These are phyloP conservation scores for Solanum megistacrolobum DNA, from an alignment of 257 asterid genomes.

Conservation along the genomic window DNA sequence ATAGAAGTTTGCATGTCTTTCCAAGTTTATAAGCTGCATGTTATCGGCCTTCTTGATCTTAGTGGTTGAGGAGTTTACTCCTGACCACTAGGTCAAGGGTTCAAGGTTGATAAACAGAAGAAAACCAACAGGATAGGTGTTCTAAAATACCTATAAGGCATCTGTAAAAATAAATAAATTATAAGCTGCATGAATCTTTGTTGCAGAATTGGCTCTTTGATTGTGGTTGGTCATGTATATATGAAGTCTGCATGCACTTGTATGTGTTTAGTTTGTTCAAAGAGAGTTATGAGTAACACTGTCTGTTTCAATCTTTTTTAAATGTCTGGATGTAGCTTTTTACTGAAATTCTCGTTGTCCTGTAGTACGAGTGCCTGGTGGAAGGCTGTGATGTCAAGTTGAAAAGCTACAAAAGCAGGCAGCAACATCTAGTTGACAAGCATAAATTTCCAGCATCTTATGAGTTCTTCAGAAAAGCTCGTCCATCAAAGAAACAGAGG, in stretches of 20 bases:
- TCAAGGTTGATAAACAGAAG: not conserved
- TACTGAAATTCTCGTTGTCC: not conserved
- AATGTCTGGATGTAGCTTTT: not conserved
- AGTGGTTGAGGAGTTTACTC: not conserved
- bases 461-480: constrained; percentile 75
- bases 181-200: not conserved
- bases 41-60: not conserved
- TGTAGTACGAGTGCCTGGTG: constrained; percentile 89
- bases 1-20: not conserved
- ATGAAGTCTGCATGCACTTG: not conserved
- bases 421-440: constrained; percentile 83
- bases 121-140: not conserved
- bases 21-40: not conserved
- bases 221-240: not conserved
- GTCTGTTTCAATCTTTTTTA: not conserved
- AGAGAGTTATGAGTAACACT: not conserved
- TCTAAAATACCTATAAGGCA: not conserved
- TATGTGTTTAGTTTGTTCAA: not conserved
- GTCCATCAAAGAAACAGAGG: constrained; percentile 79
- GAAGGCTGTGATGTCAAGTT: constrained; percentile 83
- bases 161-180: not conserved
- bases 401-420: constrained; percentile 83
- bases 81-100: not conserved
- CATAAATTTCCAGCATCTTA: constrained; percentile 77
- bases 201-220: not conserved